phyloP scores from a whole-genome alignment of 2,329 filamentous ascomycete genomes.

The Magnaporthales sp. region DNA sequence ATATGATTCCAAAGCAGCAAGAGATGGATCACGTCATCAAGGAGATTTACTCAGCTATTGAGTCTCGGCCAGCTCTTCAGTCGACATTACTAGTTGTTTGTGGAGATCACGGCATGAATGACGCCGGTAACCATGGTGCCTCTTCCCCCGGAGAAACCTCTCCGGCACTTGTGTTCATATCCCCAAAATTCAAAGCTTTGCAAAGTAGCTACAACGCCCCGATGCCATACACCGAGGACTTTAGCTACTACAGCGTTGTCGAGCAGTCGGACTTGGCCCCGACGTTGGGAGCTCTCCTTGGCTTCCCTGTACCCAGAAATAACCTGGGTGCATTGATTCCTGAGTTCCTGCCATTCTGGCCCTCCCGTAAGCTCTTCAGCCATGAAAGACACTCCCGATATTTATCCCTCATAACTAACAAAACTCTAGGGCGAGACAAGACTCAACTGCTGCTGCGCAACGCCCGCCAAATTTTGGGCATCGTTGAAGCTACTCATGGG shows the following conservation, averaged over 20 bases:
- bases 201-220: conserved; percentile 7
- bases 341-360: conserved; percentile 73
- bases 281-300: conserved; percentile 77
- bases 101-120: conserved; percentile 99
- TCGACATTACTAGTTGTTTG: conserved; percentile 78
- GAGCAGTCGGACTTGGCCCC: conserved; percentile 93
- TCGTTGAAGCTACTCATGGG: conserved; percentile 66
- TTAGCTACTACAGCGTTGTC: conserved; percentile 75
- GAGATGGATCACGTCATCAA: conserved; percentile 56
- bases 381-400: background rate
- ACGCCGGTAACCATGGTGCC: conserved; percentile 92
- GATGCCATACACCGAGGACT: conserved; percentile 53
- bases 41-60: conserved; percentile 68
- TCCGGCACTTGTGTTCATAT: conserved; percentile 82
- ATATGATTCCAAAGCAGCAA: conserved; percentile 86
- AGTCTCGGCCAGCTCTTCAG: conserved; percentile 58
- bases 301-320: conserved; percentile 82
- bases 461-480: conserved; percentile 67
- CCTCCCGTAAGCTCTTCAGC: conserved; percentile 34
- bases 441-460: conserved; percentile 68
- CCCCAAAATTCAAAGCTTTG: conserved; percentile 64
- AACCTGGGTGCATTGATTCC: conserved; percentile 81
- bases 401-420: background rate
- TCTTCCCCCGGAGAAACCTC: conserved; percentile 93
- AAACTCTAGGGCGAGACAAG: conserved; percentile 35